Percentiles rank a stretch among this genome's conserved stretches.
Evolutionary conservation across 1,139 yeast genomes (phyloP).

Genomic region (Ogataea hybrid): DNA sequence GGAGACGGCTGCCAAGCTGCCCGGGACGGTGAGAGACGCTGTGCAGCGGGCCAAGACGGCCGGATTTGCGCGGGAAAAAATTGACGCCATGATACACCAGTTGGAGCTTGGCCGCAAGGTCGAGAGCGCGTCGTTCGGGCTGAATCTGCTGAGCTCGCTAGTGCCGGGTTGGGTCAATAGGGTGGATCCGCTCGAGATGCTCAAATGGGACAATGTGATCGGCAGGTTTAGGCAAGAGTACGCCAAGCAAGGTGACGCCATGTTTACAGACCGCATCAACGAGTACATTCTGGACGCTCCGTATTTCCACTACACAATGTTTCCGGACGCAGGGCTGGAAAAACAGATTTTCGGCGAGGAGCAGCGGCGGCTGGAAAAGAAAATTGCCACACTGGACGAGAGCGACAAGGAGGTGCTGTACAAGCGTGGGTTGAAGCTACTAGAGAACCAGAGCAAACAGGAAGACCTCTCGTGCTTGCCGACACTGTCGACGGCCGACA

Average conservation of each 20-base stretch:
- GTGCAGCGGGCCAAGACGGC: conserved; percentile 44
- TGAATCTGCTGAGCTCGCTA: conserved; percentile 69
- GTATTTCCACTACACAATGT: conserved; percentile 71
- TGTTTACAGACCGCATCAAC: conserved; percentile 59
- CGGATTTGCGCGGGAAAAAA: conserved; percentile 59
- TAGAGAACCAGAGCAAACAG: conserved; percentile 59
- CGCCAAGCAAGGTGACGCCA: conserved; percentile 46
- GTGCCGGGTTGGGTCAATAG: conserved; percentile 85
- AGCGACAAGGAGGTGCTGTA: conserved; percentile 58
- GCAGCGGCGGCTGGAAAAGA: conserved; percentile 43
- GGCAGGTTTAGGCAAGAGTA: conserved; percentile 61
- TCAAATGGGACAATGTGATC: conserved; percentile 65
- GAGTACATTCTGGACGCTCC: conserved; percentile 52
- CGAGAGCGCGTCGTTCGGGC: conserved; percentile 88
- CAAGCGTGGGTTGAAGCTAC: conserved; percentile 57
- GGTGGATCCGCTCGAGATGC: conserved; percentile 62
- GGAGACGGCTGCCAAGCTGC: conserved; percentile 44
- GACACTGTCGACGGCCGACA: conserved; percentile 68
- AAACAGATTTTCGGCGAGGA: conserved; percentile 54
- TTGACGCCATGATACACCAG: conserved; percentile 86
- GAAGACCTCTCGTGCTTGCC: conserved; percentile 84
- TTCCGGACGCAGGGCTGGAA: conserved; percentile 59
- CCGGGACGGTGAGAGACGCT: conserved; percentile 43
- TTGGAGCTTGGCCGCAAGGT: conserved; percentile 80
- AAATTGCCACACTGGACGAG: conserved; percentile 45